Conservation (phyloP, 2,329 filamentous ascomycete genomes). For the Lizonia empirigonia region DNA sequence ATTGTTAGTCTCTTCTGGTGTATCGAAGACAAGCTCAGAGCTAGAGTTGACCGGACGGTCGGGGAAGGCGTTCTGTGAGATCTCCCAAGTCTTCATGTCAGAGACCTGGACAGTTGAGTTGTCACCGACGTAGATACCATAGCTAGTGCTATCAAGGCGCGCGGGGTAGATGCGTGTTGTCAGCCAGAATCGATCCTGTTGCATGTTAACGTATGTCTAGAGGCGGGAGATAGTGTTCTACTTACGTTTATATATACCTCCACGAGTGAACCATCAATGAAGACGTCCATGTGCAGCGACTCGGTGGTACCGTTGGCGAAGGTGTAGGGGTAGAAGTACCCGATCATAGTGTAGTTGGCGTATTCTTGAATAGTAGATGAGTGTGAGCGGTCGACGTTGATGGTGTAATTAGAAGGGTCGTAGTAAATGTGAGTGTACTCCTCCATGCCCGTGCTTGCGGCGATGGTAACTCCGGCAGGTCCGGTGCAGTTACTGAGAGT, state of each 20-base stretch:
- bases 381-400: conserved; percentile 53
- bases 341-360: conserved; percentile 52
- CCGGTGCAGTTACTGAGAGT: conserved; percentile 49
- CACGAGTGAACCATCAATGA: conserved; percentile 55
- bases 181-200: conserved; percentile 46
- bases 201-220: conserved; percentile 4
- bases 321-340: conserved; percentile 55
- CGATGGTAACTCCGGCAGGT: conserved; percentile 51
- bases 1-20: conserved; percentile 52
- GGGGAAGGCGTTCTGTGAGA: conserved; percentile 49
- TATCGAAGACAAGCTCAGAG: conserved; percentile 50
- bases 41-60: conserved; percentile 50
- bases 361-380: conserved; percentile 52
- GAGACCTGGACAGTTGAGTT: conserved; percentile 46
- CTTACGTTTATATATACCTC: conserved; percentile 55
- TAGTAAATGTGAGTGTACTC: conserved; percentile 56
- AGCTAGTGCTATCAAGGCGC: conserved; percentile 51
- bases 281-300: conserved; percentile 52
- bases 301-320: conserved; percentile 45
- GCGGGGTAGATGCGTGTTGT: conserved; percentile 55
- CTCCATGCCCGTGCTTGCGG: conserved; percentile 50
- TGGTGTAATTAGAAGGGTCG: conserved; percentile 53
- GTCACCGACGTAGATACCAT: conserved; percentile 50
- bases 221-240: not conserved
- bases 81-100: conserved; percentile 49